Base-by-base conservation (phyloP, 768 basidiomycete genomes). In the Leccinum ochraceum region DNA sequence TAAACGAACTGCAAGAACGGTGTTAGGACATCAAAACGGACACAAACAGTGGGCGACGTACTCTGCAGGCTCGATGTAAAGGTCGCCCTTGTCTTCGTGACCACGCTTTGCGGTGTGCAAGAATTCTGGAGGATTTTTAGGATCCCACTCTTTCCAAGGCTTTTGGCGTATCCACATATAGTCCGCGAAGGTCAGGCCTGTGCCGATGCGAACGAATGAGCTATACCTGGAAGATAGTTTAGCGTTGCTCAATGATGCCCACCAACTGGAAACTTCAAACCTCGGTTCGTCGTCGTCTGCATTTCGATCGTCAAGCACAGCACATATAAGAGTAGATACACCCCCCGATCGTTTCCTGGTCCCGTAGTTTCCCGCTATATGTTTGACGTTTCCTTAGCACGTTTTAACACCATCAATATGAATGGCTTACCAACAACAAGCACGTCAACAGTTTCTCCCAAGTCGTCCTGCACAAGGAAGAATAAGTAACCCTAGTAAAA, bases 381-480 rank as follows among this genome's bases (percentile, higher is more conserved):
- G 26, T 26, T 26, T 26, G 26, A 26, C n/a, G 37, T 26, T 16
- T 24, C 8, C 50, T 62, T 1, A 24, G 53, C n/a, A 49, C 2
- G 17, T 14, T 26, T 59, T 6, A 26, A 3, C 17, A 14, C n/a
- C n/a, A 54, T 1, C 9, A 57, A 17, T 11, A 53, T 3, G 32
- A 24, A 17, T 26, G 32, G 67, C 86, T 63, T 69, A 88, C 93
- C 92, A 36, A 98, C 86, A 24, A 98, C 94, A 8, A 98, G 76
- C 1, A 96, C 85, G 66, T 98, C 96, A 3, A 95, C 88, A 0
- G 90, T 95, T 76, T 97, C 94, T 7, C 92, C 94, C 83, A 95
- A 85, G 61, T 92, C 89, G 65, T 95, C 94, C 91, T 92, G 56
- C 8, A 48, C 16, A 13, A 48, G 11, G 10, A 53, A 6, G 24